Evolutionary conservation across 495 filamentous ascomycete genomes (phyloP).

Genomic region (Daldinia concentrica): DNA sequence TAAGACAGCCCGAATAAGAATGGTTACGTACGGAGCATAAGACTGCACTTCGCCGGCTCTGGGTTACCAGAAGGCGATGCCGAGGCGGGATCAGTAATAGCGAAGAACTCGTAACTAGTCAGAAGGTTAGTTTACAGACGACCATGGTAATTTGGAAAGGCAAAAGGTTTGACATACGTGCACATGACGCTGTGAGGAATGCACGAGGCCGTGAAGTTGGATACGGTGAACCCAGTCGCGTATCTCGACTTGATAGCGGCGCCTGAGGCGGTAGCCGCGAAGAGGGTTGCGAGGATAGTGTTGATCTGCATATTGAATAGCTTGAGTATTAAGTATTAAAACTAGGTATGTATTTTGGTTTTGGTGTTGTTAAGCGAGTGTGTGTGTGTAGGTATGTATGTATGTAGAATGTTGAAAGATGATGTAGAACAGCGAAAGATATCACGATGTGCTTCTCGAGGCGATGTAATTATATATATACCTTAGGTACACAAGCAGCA

Average conservation of each 20-base stretch:
- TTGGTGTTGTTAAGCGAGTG: conserved; percentile 5
- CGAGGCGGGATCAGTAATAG: conserved; percentile 22
- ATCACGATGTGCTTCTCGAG: conserved; percentile 5
- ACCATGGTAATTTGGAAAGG: neutral
- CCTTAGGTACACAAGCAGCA: neutral
- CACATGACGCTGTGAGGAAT: conserved; percentile 37
- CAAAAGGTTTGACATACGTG: conserved; percentile 13
- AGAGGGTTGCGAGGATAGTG: conserved; percentile 25
- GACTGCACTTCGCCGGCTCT: conserved; percentile 12
- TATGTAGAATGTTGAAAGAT: neutral
- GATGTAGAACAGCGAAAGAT: neutral
- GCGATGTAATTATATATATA: neutral
- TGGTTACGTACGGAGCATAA: conserved; percentile 24
- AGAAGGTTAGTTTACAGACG: neutral
- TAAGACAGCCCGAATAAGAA: no score
- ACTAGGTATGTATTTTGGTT: neutral
- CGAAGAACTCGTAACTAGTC: conserved; percentile 29
- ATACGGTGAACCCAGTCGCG: conserved; percentile 17
- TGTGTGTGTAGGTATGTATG: no score
- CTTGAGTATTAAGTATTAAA: conserved; percentile 2
- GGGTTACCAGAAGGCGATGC: conserved; percentile 25
- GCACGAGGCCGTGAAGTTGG: conserved; percentile 31
- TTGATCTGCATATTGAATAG: conserved; percentile 24
- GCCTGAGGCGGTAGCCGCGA: conserved; percentile 26
- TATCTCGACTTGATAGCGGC: conserved; percentile 20